Evolutionary conservation across 495 filamentous ascomycete genomes (phyloP), one percentile per base, ranked within the genome.

Genomic region (Massariosphaeria phaeospora): DNA sequence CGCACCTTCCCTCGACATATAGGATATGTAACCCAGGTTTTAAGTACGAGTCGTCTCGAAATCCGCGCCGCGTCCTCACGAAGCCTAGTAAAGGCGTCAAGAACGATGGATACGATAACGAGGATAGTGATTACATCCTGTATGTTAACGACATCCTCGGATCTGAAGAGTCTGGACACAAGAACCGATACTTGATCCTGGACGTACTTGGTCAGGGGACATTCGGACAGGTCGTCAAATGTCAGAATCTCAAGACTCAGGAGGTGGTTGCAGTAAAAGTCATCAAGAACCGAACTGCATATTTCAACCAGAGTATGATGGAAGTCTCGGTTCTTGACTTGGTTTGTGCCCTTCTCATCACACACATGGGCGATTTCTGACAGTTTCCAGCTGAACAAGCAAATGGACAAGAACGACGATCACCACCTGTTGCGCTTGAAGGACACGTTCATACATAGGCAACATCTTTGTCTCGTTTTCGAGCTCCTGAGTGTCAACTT

Each of bases 281-380:
- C 25, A 91, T 99, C 73, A 99, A 99, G 71, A 99, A 99, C 69
- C 83, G 94, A 68, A 97, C 93, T 0, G 94, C 94, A 15, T 99
- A 99, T 66, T 99, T 99, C 76, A 99, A 99, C 66, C 94, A 99
- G 70, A 99, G 94, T 69, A 99, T 99, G 94, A 99, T 99, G 94
- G 94, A 99, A 64, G 94, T 99, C 24, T 99, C 94, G 7, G 94
- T 99, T 7, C 74, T 99, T 25, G 94, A 99, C 70, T 67, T 99
- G 77, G 91, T 96, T 79, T 54, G 83, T 54, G 33, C n/a, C n/a
- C n/a, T 25, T 8, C 1, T 25, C 9, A 17, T 21, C 9, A 15
- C 13, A 43, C 26, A 11, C 15, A 8, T 31, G 39, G 45, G 18
- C 10, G 13, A 36, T 24, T 61, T 51, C 67, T 74, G 46, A 76